Evolutionary conservation across 257 asterid genomes (phyloP).

Genomic region (Coffea canephora): DNA sequence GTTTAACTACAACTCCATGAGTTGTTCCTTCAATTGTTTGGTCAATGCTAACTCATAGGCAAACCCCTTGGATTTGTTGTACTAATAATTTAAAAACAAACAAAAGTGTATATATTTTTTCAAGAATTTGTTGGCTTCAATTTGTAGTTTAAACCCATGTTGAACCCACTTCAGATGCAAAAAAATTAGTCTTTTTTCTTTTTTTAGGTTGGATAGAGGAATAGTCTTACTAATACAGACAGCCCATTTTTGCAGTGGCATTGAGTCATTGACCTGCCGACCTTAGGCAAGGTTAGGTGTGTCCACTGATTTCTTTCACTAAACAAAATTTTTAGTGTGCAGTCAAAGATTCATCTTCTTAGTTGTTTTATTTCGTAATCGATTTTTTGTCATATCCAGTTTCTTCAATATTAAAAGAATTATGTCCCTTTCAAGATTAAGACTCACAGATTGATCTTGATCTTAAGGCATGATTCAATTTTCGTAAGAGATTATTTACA

Average conservation of each 20-base stretch:
- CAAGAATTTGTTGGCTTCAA: background rate
- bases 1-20: background rate
- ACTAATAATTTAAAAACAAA: background rate
- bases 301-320: background rate
- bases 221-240: background rate
- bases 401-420: background rate
- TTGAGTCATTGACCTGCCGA: slow-evolving; percentile 15
- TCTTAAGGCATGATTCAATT: background rate
- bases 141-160: background rate
- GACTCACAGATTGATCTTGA: background rate
- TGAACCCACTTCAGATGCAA: background rate
- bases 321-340: background rate
- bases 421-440: background rate
- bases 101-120: background rate
- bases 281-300: slow-evolving; percentile 11
- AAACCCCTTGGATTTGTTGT: background rate
- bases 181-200: background rate
- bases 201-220: background rate
- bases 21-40: background rate
- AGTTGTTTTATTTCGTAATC: too few species aligned
- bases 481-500: background rate
- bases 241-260: background rate
- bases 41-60: slow-evolving; percentile 19
- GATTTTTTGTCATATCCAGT: background rate
- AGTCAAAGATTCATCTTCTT: slow-evolving; percentile 16